phyloP scores from a whole-genome alignment of 345 rosid genomes.

The Arabis hirsuta region DNA sequence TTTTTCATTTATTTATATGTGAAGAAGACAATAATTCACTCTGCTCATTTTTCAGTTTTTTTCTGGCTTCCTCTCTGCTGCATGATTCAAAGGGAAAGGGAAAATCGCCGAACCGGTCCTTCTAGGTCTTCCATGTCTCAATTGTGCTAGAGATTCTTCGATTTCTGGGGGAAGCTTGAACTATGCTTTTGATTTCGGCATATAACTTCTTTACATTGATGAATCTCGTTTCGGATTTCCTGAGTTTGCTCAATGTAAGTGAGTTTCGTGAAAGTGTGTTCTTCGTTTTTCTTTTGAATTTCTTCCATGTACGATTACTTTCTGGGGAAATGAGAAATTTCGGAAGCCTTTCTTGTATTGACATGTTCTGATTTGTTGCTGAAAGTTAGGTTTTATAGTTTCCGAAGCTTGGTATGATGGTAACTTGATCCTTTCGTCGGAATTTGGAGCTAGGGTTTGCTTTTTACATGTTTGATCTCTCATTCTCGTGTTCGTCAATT shows the following conservation, averaged over 20 bases:
- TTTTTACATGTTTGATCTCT: background rate
- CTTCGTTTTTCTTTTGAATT: slow-evolving; percentile 12
- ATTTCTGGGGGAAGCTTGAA: slow-evolving; percentile 1
- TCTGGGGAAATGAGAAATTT: background rate
- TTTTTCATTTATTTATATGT: background rate
- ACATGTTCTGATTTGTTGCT: slow-evolving; percentile 2
- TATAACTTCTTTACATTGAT: background rate
- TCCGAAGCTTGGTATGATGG: slow-evolving; percentile 8
- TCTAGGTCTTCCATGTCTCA: slow-evolving; percentile 6
- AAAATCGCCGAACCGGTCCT: background rate
- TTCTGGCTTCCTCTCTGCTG: background rate
- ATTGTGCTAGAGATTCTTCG: background rate
- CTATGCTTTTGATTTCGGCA: background rate
- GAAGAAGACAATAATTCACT: background rate
- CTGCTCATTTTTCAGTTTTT: background rate
- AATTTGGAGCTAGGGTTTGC: slow-evolving; percentile 6
- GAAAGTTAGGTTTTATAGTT: background rate
- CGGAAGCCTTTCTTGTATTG: background rate
- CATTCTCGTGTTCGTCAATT: background rate
- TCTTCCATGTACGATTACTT: background rate
- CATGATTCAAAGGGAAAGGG: slow-evolving; percentile 6
- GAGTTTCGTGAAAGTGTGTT: background rate
- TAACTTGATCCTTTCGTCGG: background rate
- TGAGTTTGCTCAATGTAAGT: slow-evolving; percentile 28
- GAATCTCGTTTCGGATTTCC: slow-evolving; percentile 14